A percentile compares a stretch with the other conserved stretches of the same genome.
These are phyloP conservation scores for Penicillium salamii DNA, from an alignment of 495 filamentous ascomycete genomes.

Conservation along the genomic window DNA sequence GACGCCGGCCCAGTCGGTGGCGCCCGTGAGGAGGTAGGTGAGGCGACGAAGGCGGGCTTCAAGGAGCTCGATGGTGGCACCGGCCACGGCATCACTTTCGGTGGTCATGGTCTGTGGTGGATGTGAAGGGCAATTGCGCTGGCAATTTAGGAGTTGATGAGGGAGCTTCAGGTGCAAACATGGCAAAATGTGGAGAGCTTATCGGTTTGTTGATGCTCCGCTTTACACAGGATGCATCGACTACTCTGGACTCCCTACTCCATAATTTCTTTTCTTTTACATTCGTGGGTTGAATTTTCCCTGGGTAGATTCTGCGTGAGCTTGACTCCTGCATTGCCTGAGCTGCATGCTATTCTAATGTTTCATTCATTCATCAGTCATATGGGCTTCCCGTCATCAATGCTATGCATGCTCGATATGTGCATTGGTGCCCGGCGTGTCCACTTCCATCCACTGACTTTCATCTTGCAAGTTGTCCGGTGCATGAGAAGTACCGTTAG, in stretches of 20 bases:
- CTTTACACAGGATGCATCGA: neutral
- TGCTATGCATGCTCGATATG: slow-evolving; percentile 15
- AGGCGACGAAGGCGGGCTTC: slow-evolving; percentile 71
- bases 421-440: slow-evolving; percentile 13
- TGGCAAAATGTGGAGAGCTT: slow-evolving; percentile 21
- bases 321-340: neutral
- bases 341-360: slow-evolving; percentile 4
- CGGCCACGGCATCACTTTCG: slow-evolving; percentile 38
- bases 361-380: slow-evolving; percentile 19
- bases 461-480: slow-evolving; percentile 7
- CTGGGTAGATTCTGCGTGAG: neutral
- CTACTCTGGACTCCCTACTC: too few species aligned
- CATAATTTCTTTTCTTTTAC: neutral
- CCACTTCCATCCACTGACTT: slow-evolving; percentile 10
- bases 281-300: neutral
- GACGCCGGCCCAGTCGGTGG: slow-evolving; percentile 41
- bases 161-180: slow-evolving; percentile 25
- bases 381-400: neutral
- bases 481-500: slow-evolving; percentile 10
- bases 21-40: slow-evolving; percentile 71
- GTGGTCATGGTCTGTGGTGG: slow-evolving; percentile 25
- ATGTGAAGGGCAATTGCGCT: neutral
- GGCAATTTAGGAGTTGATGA: neutral
- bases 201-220: neutral
- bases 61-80: slow-evolving; percentile 69